Conservation (phyloP, 1,139 yeast species). For the Geotrichum australiense region DNA sequence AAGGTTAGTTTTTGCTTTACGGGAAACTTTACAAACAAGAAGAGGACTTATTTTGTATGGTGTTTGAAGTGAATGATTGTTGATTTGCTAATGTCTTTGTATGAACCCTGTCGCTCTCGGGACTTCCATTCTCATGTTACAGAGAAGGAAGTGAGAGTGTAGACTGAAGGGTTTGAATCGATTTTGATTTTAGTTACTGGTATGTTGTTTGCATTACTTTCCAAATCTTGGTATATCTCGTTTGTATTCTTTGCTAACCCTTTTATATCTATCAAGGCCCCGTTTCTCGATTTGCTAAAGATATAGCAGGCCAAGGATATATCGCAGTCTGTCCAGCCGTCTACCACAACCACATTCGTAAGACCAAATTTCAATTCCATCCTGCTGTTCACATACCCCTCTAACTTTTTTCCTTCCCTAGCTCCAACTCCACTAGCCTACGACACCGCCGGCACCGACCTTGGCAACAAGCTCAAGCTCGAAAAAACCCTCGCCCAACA, state of each 20-base stretch:
- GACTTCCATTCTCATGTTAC: too few relatives aligned
- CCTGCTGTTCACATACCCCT: not conserved
- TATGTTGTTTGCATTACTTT: constrained; percentile 7
- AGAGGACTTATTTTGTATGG: too few relatives aligned
- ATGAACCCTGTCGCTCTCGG: too few relatives aligned
- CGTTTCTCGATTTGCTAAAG: constrained; percentile 68
- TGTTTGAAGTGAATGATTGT: too few relatives aligned
- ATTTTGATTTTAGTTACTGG: constrained; percentile 20
- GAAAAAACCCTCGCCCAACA: constrained; percentile 63
- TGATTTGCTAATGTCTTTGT: too few relatives aligned
- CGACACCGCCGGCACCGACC: constrained; percentile 68
- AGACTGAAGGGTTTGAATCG: too few relatives aligned
- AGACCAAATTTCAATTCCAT: not conserved
- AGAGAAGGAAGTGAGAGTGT: too few relatives aligned
- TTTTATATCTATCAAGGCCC: constrained; percentile 43
- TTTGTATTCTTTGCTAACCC: constrained; percentile 18
- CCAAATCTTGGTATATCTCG: not conserved
- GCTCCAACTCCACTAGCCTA: constrained; percentile 59
- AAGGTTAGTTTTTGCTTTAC: constrained; percentile 37
- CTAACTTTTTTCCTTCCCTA: not conserved
- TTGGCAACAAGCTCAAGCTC: constrained; percentile 61
- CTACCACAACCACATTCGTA: constrained; percentile 61
- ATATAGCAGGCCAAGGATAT: constrained; percentile 73
- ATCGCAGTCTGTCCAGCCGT: constrained; percentile 73
- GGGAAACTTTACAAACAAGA: too few relatives aligned